A percentile compares a stretch with the other conserved stretches of the same genome.
phyloP scores from a whole-genome alignment of 83 land plant species.

The Isoetes engelmannii region DNA sequence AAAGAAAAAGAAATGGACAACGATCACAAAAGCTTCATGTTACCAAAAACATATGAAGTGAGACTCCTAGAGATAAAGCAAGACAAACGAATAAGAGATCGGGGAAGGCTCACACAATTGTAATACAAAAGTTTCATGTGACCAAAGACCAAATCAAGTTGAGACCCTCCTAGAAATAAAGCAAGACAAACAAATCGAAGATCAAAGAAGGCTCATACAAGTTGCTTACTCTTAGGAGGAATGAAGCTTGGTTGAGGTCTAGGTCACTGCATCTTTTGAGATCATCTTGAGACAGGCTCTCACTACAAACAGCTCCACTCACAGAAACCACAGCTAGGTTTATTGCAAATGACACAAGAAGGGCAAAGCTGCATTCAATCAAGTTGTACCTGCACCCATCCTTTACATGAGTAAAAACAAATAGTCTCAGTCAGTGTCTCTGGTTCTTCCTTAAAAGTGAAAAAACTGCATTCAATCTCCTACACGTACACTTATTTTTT shows the following conservation, averaged over 20 bases:
- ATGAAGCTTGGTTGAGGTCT: conserved; percentile 21
- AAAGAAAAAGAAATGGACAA: too few relatives aligned
- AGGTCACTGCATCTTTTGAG: conserved; percentile 7
- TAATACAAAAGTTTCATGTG: too few relatives aligned
- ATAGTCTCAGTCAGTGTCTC: not conserved
- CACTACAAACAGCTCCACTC: conserved; percentile 21
- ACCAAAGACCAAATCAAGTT: too few relatives aligned
- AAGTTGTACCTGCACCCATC: conserved; percentile 25
- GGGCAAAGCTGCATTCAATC: conserved; percentile 20
- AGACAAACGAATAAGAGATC: too few relatives aligned
- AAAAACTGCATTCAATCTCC: not conserved
- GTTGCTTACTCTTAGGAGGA: conserved; percentile 19
- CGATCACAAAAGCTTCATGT: too few relatives aligned
- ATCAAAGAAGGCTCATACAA: not conserved
- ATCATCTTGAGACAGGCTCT: conserved; percentile 2
- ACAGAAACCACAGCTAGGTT: conserved; percentile 23
- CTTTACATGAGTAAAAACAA: not conserved
- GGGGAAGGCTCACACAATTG: too few relatives aligned
- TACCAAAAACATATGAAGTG: too few relatives aligned
- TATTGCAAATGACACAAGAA: conserved; percentile 15
- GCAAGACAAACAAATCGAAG: not conserved
- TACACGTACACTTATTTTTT: not conserved
- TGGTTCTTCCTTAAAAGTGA: not conserved
- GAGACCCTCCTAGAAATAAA: not conserved
- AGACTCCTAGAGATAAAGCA: too few relatives aligned